Percentiles rank a stretch among this genome's conserved stretches.
These are phyloP conservation scores for Trichoderma cornu-damae DNA, from an alignment of 2,329 filamentous ascomycete genomes.

Conservation along the genomic window DNA sequence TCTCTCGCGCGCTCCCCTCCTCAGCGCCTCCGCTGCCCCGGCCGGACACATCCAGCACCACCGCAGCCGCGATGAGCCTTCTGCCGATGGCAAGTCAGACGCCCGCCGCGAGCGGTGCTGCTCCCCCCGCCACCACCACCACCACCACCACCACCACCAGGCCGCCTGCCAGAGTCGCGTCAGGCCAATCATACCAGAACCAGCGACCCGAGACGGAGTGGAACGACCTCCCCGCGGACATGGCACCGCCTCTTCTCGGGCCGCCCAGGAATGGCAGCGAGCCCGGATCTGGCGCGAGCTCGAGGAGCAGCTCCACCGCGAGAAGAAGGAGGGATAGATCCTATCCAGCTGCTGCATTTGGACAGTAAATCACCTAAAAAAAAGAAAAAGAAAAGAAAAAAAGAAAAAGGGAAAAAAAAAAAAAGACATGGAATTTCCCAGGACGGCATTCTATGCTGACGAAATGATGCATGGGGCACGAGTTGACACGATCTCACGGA, in stretches of 20 bases:
- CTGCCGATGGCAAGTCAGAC: conserved; percentile 24
- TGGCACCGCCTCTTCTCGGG: conserved; percentile 39
- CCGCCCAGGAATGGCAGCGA: conserved; percentile 30
- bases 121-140: conserved; percentile 19
- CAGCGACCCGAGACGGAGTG: conserved; percentile 55
- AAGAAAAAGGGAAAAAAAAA: neutral
- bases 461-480: neutral
- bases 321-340: conserved; percentile 56
- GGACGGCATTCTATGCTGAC: too few species aligned
- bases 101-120: neutral
- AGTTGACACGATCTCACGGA: neutral
- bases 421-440: too few species aligned
- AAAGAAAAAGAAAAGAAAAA: neutral
- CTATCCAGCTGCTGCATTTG: conserved; percentile 60
- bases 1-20: conserved; percentile 24
- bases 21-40: conserved; percentile 17
- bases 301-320: conserved; percentile 50
- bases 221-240: conserved; percentile 61
- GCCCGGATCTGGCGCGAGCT: conserved; percentile 42
- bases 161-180: conserved; percentile 25
- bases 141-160: too few species aligned
- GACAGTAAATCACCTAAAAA: conserved; percentile 29
- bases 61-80: conserved; percentile 32
- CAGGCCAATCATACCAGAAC: conserved; percentile 53
- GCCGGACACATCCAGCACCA: conserved; percentile 25